Percentiles rank a stretch among this genome's conserved stretches.
Evolutionary conservation across 2,329 filamentous ascomycete species (phyloP).

Genomic region (Epichloe sp.): DNA sequence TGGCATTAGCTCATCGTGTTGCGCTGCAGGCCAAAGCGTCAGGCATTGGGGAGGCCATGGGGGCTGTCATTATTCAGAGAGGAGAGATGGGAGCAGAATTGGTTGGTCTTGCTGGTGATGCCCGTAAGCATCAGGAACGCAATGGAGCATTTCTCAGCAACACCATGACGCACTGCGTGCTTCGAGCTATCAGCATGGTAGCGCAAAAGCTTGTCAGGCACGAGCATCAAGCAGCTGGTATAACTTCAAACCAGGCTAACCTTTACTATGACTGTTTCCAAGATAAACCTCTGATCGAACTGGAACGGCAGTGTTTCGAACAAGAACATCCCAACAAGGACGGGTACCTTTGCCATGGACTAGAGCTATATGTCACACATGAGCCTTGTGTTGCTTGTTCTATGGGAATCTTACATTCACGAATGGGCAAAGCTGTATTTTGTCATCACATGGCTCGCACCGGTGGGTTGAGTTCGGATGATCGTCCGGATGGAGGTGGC

Average conservation of each 20-base stretch:
- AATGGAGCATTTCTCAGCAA: constrained; percentile 44
- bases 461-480: constrained; percentile 72
- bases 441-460: constrained; percentile 64
- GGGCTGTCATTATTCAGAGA: constrained; percentile 63
- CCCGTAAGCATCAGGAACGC: constrained; percentile 49
- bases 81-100: constrained; percentile 38
- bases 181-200: constrained; percentile 74
- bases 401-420: constrained; percentile 90
- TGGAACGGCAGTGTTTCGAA: constrained; percentile 50
- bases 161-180: constrained; percentile 63
- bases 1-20: constrained; percentile 51
- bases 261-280: constrained; percentile 51
- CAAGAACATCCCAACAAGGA: constrained; percentile 55
- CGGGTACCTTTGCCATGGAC: constrained; percentile 85
- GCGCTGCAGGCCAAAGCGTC: constrained; percentile 44
- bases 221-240: constrained; percentile 30
- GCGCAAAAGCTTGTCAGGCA: constrained; percentile 51
- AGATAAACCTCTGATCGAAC: constrained; percentile 52
- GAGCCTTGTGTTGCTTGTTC: constrained; percentile 95
- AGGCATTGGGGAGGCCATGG: constrained; percentile 55
- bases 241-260: constrained; percentile 23
- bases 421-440: constrained; percentile 79
- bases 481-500: constrained; percentile 42
- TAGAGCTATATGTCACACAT: constrained; percentile 89
- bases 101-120: constrained; percentile 65